Base-by-base conservation (phyloP, 108 stramenopile genomes). In the Seminavis robusta region DNA sequence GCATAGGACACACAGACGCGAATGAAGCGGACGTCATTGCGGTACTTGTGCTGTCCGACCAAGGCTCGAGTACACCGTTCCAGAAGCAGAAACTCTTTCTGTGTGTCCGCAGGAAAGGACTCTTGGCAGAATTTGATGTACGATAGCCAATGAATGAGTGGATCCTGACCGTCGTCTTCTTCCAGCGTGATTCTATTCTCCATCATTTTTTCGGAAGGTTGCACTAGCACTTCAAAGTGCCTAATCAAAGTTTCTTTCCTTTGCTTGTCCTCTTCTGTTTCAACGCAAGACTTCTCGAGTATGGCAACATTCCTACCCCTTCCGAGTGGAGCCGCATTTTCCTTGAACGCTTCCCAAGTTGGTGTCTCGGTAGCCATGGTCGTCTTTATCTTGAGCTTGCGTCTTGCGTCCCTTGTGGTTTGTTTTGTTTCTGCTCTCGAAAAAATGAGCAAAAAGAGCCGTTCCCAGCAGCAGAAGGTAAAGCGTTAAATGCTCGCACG, bases 291-390 rank as follows among this genome's bases (percentile, higher is more conserved):
- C 39, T 67, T 62, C 5, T 75, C 72, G n/a, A 84, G 57, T 2
- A 48, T 23, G 20, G 56, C 57, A 38, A 82, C 68, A 50, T 83
- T 81, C 0, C 90, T 79, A 17, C 90, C 90, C 26, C 77, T 67
- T 68, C 77, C 80, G 20, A 92, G 54, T 26, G 90, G 90, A 37
- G 90, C 90, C 34, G 90, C 74, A 58, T 92, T 92, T 58, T 92
- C 90, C 52, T 92, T 92, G 59, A 56, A 53, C 28, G 52, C 48
- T 73, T 92, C 90, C 90, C 90, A 92, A 24, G 71, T 55, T 21
- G 77, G 77, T 19, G 80, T 59, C 7, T 17, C 41, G n/a, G n/a
- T n/a, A n/a, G n/a, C n/a, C n/a, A n/a, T n/a, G n/a, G n/a, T n/a
- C n/a, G n/a, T n/a, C n/a, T n/a, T n/a, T n/a, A n/a, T n/a, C n/a